Evolutionary conservation across 148 eudicot species (phyloP).

Genomic region (Arbutus unedo): DNA sequence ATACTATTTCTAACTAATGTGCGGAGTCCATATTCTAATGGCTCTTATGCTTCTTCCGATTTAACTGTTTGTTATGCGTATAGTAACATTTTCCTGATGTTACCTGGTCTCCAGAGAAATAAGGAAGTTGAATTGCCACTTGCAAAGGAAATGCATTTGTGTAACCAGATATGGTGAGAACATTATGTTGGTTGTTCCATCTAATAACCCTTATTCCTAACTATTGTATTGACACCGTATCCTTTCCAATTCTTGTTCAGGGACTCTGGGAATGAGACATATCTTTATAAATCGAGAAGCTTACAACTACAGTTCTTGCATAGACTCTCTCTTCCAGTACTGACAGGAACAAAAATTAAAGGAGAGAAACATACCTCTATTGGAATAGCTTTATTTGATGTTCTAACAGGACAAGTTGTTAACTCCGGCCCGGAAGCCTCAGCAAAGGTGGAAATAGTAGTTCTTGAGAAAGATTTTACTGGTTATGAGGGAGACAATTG

Average conservation of each 20-base stretch:
- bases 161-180: constrained; percentile 16
- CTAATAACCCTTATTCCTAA: not conserved
- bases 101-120: constrained; percentile 12
- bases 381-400: constrained; percentile 12
- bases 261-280: constrained; percentile 1
- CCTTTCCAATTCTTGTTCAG: not conserved
- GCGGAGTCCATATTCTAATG: not conserved
- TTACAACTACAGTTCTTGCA: constrained; percentile 3
- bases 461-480: constrained; percentile 15
- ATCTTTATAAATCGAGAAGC: not conserved
- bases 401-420: constrained; percentile 11
- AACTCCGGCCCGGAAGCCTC: constrained; percentile 21
- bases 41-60: not conserved
- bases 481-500: constrained; percentile 9
- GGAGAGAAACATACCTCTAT: not conserved
- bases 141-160: not conserved
- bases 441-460: constrained; percentile 19
- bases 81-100: constrained; percentile 2
- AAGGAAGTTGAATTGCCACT: constrained; percentile 12
- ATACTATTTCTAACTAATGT: not conserved
- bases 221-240: not conserved
- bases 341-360: constrained; percentile 14
- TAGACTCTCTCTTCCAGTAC: constrained; percentile 10
- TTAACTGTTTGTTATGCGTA: not conserved
- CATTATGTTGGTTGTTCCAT: not conserved